These are phyloP conservation scores for Lentinula guzmanii DNA, from an alignment of 768 basidiomycete species.

Conservation along the genomic window DNA sequence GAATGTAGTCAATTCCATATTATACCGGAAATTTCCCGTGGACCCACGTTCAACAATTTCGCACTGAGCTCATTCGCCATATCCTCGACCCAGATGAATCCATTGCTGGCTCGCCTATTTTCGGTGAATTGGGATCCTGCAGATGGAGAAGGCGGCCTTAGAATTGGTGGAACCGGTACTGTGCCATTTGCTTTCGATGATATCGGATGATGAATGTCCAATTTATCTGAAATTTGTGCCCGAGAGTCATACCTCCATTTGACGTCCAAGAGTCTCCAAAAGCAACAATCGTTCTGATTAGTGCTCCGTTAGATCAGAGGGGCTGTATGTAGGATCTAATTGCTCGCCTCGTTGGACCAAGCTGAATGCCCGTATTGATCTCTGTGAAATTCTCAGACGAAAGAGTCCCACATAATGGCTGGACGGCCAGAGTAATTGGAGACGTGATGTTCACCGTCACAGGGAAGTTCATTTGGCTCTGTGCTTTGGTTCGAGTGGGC, in stretches of 20 bases:
- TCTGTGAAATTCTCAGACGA: constrained; percentile 18
- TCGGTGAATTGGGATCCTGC: constrained; percentile 21
- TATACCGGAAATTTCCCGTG: neutral
- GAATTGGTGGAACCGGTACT: constrained; percentile 23
- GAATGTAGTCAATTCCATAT: neutral
- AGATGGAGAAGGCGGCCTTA: constrained; percentile 25
- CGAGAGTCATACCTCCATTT: constrained; percentile 15
- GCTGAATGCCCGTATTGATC: constrained; percentile 21
- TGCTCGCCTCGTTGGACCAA: constrained; percentile 15
- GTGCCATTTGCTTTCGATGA: constrained; percentile 21
- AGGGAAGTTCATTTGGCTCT: constrained; percentile 12
- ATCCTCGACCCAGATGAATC: constrained; percentile 25
- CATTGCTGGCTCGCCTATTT: constrained; percentile 24
- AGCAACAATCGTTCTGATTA: constrained; percentile 19
- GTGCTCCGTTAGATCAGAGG: neutral
- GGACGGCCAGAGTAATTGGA: constrained; percentile 18
- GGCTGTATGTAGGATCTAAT: neutral
- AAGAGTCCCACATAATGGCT: constrained; percentile 20
- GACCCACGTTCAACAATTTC: constrained; percentile 22
- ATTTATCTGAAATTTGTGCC: no score
- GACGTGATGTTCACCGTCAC: constrained; percentile 21
- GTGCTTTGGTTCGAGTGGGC: neutral
- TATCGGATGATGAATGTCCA: neutral
- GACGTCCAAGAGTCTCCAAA: constrained; percentile 28
- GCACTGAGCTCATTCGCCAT: constrained; percentile 21